These are phyloP conservation scores for Pythium pyrilobum DNA, from an alignment of 352 stramenopile species.

Conservation along the genomic window DNA sequence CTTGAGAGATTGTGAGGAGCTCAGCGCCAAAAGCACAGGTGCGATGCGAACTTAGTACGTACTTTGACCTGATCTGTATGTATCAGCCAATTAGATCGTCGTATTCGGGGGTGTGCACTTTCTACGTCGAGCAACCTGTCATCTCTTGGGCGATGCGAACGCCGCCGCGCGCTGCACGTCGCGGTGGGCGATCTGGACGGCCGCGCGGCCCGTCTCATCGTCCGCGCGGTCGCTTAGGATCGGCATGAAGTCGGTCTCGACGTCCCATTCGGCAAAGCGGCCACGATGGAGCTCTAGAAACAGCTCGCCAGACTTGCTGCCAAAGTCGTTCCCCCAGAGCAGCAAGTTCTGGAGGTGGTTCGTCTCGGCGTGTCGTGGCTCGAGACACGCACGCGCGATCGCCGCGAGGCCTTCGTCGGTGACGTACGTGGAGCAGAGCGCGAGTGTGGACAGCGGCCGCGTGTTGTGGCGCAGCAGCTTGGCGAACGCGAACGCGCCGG, in stretches of 20 bases:
- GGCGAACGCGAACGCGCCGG: constrained; percentile 45
- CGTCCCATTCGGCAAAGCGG: constrained; percentile 28
- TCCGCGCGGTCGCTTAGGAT: constrained; percentile 26
- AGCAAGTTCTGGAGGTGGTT: constrained; percentile 37
- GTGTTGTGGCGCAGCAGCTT: constrained; percentile 41
- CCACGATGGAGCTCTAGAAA: constrained; percentile 39
- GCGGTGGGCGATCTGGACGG: constrained; percentile 48
- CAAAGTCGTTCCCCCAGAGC: constrained; percentile 74
- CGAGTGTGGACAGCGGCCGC: constrained; percentile 31
- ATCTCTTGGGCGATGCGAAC: constrained; percentile 49
- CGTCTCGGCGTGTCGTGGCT: constrained; percentile 20
- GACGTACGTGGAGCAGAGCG: constrained; percentile 55
- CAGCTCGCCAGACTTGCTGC: constrained; percentile 21
- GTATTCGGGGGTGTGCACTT: constrained; percentile 5
- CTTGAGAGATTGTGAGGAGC: background rate
- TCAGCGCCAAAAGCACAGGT: background rate
- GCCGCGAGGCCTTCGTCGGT: constrained; percentile 41
- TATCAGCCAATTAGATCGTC: constrained; percentile 1
- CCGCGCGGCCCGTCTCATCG: background rate
- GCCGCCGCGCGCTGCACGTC: constrained; percentile 25
- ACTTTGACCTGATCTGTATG: constrained; percentile 3
- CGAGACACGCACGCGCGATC: constrained; percentile 36
- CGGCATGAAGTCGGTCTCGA: constrained; percentile 58
- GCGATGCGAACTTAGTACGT: constrained; percentile 3
- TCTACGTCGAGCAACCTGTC: constrained; percentile 13